Conservation (phyloP, 345 rosid genomes). For the Eucalyptus decipiens region DNA sequence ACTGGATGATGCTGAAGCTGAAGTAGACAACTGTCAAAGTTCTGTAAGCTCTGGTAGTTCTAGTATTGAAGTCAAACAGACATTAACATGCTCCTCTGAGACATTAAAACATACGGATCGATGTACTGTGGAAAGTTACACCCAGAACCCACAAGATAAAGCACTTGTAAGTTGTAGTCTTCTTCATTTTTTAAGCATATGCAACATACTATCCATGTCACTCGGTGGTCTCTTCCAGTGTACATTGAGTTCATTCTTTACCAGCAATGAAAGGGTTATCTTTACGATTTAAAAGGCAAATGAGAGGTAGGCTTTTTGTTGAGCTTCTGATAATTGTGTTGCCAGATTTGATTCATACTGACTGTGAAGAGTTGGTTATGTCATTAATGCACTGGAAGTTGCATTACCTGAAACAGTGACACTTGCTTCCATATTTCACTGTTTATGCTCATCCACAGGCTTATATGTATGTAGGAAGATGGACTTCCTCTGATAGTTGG, state of each 20-base stretch:
- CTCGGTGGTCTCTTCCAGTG: background rate
- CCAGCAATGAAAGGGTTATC: background rate
- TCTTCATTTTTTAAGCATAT: background rate
- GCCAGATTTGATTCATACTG: background rate
- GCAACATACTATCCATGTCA: background rate
- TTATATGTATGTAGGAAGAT: conserved; percentile 22
- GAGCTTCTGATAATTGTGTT: background rate
- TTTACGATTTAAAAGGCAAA: background rate
- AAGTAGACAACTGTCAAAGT: background rate
- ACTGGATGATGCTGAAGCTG: conserved; percentile 7
- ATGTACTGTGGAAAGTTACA: conserved; percentile 5
- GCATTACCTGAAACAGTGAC: background rate
- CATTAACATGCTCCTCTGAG: conserved; percentile 13
- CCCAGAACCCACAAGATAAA: conserved; percentile 4
- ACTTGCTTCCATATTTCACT: background rate
- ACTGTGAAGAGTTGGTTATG: background rate
- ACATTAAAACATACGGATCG: conserved; percentile 7
- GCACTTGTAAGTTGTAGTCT: conserved; percentile 14
- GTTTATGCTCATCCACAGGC: background rate
- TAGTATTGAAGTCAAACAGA: conserved; percentile 16
- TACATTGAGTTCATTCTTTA: background rate
- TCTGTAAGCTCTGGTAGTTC: conserved; percentile 15
- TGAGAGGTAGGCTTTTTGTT: background rate
- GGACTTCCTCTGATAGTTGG: conserved; percentile 4
- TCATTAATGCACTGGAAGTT: background rate